Percentiles rank a stretch among this genome's conserved stretches.
Evolutionary conservation across 768 basidiomycete genomes (phyloP).

Genomic region (Boletales sp.): DNA sequence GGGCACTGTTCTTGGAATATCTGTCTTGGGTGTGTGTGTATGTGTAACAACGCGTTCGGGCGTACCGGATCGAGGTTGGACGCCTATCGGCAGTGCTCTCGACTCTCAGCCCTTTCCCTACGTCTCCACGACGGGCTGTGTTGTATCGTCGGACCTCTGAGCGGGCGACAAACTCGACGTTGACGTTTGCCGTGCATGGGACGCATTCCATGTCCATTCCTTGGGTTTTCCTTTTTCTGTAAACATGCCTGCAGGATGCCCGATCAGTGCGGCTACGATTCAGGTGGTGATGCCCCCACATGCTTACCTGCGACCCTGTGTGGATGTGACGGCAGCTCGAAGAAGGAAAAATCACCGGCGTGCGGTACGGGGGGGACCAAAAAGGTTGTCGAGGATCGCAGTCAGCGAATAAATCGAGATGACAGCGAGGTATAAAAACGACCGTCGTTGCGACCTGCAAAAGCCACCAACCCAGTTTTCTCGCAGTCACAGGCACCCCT

Average conservation of each 20-base stretch:
- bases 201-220: too few relatives aligned
- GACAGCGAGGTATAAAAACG: constrained; percentile 16
- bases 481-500: constrained; percentile 15
- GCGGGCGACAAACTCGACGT: constrained; percentile 9
- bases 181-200: constrained; percentile 5
- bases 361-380: constrained; percentile 2
- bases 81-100: too few relatives aligned
- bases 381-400: constrained; percentile 4
- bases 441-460: background rate
- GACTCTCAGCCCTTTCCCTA: too few relatives aligned
- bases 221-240: constrained; percentile 22
- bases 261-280: constrained; percentile 19
- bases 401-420: constrained; percentile 4
- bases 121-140: constrained; percentile 3
- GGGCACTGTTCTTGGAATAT: constrained; percentile 22
- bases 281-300: constrained; percentile 14
- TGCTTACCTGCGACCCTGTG: constrained; percentile 4
- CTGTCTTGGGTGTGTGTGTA: constrained; percentile 14
- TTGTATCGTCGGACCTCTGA: constrained; percentile 16
- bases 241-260: constrained; percentile 18
- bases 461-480: constrained; percentile 14
- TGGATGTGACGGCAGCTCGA: constrained; percentile 16
- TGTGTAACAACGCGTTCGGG: constrained; percentile 8
- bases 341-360: constrained; percentile 4
- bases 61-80: background rate